Conservation (phyloP, 345 rosid species). For the Stellera chamaejasme region DNA sequence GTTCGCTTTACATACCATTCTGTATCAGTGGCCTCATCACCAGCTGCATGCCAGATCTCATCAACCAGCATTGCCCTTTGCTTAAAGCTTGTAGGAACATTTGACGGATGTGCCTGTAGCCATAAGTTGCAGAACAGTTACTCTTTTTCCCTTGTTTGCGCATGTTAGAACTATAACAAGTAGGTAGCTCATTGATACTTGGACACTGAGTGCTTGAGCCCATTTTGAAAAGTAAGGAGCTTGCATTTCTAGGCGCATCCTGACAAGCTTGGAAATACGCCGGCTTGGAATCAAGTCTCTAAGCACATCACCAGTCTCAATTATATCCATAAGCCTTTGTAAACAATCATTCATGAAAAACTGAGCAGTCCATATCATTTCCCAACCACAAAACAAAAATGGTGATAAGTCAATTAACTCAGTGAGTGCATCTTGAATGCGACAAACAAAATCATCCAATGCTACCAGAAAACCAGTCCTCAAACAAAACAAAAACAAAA, state of each 20-base stretch:
- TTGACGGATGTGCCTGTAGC: conserved; percentile 70
- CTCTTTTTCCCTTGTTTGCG: background rate
- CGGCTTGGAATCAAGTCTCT: conserved; percentile 56
- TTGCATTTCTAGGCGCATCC: conserved; percentile 83
- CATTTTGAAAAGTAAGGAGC: conserved; percentile 84
- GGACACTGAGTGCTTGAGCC: conserved; percentile 97
- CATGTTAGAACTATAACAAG: conserved; percentile 1
- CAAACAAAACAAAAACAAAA: conserved; percentile 3
- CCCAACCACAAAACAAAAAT: background rate
- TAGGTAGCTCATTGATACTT: conserved; percentile 24
- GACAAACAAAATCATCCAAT: background rate
- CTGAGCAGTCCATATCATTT: conserved; percentile 21
- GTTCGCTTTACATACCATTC: conserved; percentile 94
- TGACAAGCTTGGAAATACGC: conserved; percentile 57
- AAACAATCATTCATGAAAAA: conserved; percentile 88
- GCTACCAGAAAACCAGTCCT: background rate
- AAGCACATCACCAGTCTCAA: conserved; percentile 53
- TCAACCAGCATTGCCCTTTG: conserved; percentile 81
- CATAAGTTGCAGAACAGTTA: background rate
- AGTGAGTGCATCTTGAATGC: background rate
- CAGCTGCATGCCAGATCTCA: conserved; percentile 86
- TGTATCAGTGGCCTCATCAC: conserved; percentile 62
- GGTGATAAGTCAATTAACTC: background rate
- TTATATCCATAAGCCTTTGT: conserved; percentile 57
- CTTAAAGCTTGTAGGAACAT: conserved; percentile 76